phyloP scores from a whole-genome alignment of 1,139 yeast genomes.

The Entelexis sorbosivorans region DNA sequence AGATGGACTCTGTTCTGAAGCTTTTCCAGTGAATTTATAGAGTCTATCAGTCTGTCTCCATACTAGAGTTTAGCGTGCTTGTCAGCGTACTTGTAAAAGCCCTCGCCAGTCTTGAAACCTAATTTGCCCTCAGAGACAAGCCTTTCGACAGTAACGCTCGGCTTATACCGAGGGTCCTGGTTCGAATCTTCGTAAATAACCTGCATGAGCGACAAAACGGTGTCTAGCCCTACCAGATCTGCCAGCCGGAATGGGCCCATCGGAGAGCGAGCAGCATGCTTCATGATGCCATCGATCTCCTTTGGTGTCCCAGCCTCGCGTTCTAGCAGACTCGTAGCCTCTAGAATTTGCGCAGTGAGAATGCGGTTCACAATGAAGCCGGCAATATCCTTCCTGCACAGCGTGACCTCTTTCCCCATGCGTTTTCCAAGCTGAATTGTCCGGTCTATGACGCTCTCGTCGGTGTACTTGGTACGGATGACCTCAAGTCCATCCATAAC shows the following conservation, averaged over 20 bases:
- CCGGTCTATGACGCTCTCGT: slow-evolving; percentile 28
- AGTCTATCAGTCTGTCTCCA: no score
- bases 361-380: slow-evolving; percentile 38
- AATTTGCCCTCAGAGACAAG: slow-evolving; percentile 38
- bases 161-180: slow-evolving; percentile 34
- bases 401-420: slow-evolving; percentile 30
- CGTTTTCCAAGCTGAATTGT: slow-evolving; percentile 31
- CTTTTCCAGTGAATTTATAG: slow-evolving; percentile 25
- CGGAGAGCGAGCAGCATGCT: slow-evolving; percentile 38
- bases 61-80: neutral
- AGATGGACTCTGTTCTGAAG: slow-evolving; percentile 56
- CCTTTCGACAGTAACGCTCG: slow-evolving; percentile 30
- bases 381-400: slow-evolving; percentile 29
- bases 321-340: slow-evolving; percentile 34
- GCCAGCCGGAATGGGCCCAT: slow-evolving; percentile 39
- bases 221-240: slow-evolving; percentile 37
- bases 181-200: slow-evolving; percentile 34
- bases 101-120: slow-evolving; percentile 35
- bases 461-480: slow-evolving; percentile 32
- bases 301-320: slow-evolving; percentile 34
- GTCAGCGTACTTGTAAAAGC: slow-evolving; percentile 33
- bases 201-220: slow-evolving; percentile 35
- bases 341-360: slow-evolving; percentile 36
- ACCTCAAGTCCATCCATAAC: slow-evolving; percentile 37
- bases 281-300: slow-evolving; percentile 37